These are phyloP conservation scores for Moricandia arvensis DNA, from an alignment of 345 rosid species.

Conservation along the genomic window DNA sequence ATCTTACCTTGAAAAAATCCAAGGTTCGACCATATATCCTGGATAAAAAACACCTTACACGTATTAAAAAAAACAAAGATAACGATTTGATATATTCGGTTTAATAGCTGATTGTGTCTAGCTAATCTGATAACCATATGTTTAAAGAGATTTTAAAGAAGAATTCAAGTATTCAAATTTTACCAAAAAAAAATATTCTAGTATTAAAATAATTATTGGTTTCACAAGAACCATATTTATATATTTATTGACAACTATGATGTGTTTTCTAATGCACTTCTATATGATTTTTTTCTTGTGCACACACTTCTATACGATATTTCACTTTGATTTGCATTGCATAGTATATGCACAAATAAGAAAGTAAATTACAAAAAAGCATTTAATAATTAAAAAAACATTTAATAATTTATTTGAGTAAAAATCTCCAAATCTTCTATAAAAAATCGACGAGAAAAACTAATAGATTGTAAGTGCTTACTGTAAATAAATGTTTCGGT, in stretches of 20 bases:
- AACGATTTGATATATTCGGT: neutral
- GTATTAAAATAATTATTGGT: neutral
- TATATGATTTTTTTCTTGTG: too few species aligned
- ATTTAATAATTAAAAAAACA: too few species aligned
- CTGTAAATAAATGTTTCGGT: neutral
- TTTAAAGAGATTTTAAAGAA: neutral
- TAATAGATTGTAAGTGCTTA: neutral
- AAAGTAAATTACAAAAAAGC: neutral
- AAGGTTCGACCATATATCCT: neutral
- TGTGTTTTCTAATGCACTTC: too few species aligned
- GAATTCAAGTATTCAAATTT: too few species aligned
- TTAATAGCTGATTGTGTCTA: neutral
- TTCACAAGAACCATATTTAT: neutral
- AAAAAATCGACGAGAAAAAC: too few species aligned
- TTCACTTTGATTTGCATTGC: too few species aligned
- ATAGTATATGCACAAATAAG: neutral
- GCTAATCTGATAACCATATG: neutral
- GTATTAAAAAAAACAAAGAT: neutral
- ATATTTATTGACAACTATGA: neutral
- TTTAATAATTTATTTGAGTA: neutral
- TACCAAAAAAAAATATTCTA: too few species aligned
- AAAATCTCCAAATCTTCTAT: neutral
- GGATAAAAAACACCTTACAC: neutral
- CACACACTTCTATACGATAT: too few species aligned
- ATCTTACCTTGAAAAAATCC: neutral